phyloP scores from a whole-genome alignment of 176 grass and related monocot species.

The Ensete glaucum region DNA sequence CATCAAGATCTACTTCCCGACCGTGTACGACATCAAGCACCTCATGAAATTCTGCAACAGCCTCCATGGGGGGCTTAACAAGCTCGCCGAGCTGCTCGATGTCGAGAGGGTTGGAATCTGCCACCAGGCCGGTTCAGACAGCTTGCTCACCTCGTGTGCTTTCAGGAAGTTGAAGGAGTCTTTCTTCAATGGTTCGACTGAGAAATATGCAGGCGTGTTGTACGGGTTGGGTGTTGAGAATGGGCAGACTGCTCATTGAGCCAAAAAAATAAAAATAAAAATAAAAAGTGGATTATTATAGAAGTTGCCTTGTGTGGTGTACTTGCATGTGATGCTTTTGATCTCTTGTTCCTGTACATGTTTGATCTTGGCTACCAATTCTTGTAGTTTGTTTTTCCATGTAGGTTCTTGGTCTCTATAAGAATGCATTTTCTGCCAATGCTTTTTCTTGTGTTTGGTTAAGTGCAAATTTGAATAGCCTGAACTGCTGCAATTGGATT shows the following conservation, averaged over 20 bases:
- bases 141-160: not conserved
- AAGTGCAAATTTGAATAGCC: too few species aligned
- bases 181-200: not conserved
- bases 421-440: too few species aligned
- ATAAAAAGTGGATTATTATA: not conserved
- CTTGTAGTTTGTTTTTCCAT: not conserved
- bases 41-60: not conserved
- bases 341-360: not conserved
- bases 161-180: slow-evolving; percentile 4
- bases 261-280: not conserved
- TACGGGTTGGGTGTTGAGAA: not conserved
- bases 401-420: too few species aligned
- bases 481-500: too few species aligned
- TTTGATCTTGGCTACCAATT: not conserved
- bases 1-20: not conserved
- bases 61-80: not conserved
- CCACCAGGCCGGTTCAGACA: slow-evolving; percentile 5
- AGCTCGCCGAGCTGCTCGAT: not conserved
- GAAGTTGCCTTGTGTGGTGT: not conserved
- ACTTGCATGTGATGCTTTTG: not conserved
- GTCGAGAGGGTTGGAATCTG: slow-evolving; percentile 2
- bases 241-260: slow-evolving; percentile 6
- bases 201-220: not conserved
- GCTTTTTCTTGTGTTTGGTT: too few species aligned
- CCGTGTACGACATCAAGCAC: slow-evolving; percentile 10